These are phyloP conservation scores for Medakamo hakoo DNA, from an alignment of 139 green algal species.

Conservation along the genomic window DNA sequence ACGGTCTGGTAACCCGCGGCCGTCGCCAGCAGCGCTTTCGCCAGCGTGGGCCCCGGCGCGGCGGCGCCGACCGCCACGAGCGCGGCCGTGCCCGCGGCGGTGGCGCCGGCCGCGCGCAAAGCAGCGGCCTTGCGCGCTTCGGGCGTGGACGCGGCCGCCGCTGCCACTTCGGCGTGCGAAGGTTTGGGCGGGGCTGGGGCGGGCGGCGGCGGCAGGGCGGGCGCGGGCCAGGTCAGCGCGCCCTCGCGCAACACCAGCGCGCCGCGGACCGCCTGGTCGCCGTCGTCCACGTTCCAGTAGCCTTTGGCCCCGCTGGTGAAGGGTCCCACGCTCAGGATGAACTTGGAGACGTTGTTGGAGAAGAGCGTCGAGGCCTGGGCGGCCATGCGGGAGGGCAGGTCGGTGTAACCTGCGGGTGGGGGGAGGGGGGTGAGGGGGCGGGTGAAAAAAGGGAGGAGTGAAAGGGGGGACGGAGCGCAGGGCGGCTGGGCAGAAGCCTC, in stretches of 20 bases:
- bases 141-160: slow-evolving; percentile 6
- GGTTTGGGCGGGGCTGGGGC: slow-evolving; percentile 3
- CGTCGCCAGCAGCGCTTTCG: slow-evolving; percentile 62
- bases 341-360: slow-evolving; percentile 81
- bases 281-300: slow-evolving; percentile 58
- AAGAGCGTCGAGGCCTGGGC: slow-evolving; percentile 65
- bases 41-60: slow-evolving; percentile 52
- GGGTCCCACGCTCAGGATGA: slow-evolving; percentile 61
- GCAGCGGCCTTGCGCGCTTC: slow-evolving; percentile 44
- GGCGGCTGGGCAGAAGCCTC: too few species aligned
- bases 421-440: too few species aligned
- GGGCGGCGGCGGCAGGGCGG: slow-evolving; percentile 16
- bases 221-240: slow-evolving; percentile 61
- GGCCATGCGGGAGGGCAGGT: slow-evolving; percentile 66
- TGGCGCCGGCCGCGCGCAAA: slow-evolving; percentile 8
- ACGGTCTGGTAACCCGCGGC: slow-evolving; percentile 62
- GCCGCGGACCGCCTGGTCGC: slow-evolving; percentile 60
- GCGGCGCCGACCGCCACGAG: slow-evolving; percentile 39
- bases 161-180: slow-evolving; percentile 6
- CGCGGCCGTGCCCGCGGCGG: slow-evolving; percentile 18
- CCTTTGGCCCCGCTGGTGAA: slow-evolving; percentile 60
- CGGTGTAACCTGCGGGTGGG: too few species aligned
- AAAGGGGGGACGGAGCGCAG: too few species aligned
- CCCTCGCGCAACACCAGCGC: slow-evolving; percentile 62
- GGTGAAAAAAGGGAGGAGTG: too few species aligned